Evolutionary conservation across 495 filamentous ascomycete species (phyloP).

Genomic region (Darksidea phi): DNA sequence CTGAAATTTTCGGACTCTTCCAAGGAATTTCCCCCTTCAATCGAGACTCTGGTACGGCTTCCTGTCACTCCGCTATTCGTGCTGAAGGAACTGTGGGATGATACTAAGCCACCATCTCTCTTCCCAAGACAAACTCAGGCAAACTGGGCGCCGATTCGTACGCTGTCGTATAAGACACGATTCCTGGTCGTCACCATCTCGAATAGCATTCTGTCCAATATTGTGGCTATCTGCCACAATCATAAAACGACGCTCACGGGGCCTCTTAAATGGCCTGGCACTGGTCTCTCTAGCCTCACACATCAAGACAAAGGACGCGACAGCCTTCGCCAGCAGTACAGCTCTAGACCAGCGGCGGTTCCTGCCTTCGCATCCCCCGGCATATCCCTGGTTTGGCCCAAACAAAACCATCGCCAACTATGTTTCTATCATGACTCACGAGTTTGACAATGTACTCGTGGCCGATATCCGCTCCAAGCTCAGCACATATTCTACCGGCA

Average conservation of each 20-base stretch:
- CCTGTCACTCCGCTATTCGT: constrained; percentile 7
- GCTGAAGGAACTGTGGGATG: constrained; percentile 9
- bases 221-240: constrained; percentile 11
- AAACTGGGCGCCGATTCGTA: constrained; percentile 15
- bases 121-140: constrained; percentile 6
- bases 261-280: constrained; percentile 11
- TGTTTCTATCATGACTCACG: constrained; percentile 11
- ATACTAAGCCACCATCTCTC: constrained; percentile 8
- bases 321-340: constrained; percentile 17
- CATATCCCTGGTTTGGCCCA: constrained; percentile 3
- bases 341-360: constrained; percentile 10
- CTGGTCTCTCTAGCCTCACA: constrained; percentile 13
- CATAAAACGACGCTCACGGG: constrained; percentile 15
- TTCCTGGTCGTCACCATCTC: constrained; percentile 12
- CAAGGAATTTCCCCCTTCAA: constrained; percentile 9
- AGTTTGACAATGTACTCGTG: constrained; percentile 8
- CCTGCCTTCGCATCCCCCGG: constrained; percentile 6
- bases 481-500: not conserved
- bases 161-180: constrained; percentile 16
- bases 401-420: constrained; percentile 12
- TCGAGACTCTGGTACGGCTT: constrained; percentile 14
- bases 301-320: constrained; percentile 9
- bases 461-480: constrained; percentile 5
- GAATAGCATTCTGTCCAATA: constrained; percentile 7
- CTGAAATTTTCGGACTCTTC: constrained; percentile 6